Conservation (phyloP, 2,329 filamentous ascomycete genomes). For the Pseudogymnoascus sp. region DNA sequence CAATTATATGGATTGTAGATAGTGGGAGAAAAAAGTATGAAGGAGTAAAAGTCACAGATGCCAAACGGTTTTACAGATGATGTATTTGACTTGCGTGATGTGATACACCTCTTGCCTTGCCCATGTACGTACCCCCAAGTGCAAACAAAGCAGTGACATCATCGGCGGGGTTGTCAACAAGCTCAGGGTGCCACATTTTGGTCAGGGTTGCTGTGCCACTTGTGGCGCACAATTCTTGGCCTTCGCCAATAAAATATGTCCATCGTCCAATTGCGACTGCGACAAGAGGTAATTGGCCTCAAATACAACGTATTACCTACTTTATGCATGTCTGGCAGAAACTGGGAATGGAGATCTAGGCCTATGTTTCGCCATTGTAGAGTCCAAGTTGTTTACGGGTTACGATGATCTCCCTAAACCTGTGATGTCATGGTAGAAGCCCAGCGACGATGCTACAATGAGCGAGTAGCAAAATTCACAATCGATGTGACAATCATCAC, state of each 20-base stretch:
- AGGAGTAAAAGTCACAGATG: background rate
- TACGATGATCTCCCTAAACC: background rate
- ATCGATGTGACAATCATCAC: background rate
- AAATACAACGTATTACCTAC: background rate
- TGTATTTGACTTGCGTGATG: conserved; percentile 6
- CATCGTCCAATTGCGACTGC: background rate
- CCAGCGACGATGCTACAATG: background rate
- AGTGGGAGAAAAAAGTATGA: background rate
- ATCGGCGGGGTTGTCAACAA: conserved; percentile 5
- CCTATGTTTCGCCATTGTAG: background rate
- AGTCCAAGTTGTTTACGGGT: background rate
- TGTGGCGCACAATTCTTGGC: background rate
- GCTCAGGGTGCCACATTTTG: background rate
- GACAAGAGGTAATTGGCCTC: background rate
- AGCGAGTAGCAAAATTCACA: background rate
- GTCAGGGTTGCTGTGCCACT: background rate
- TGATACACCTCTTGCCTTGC: background rate
- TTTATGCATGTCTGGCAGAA: conserved; percentile 2
- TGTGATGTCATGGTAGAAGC: background rate
- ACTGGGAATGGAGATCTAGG: background rate
- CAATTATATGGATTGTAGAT: background rate
- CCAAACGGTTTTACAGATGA: background rate
- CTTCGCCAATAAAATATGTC: background rate
- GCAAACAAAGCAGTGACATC: background rate
- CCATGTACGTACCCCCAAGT: background rate